Percentiles rank a stretch among this genome's conserved stretches.
Conservation (phyloP, 1,284 basidiomycete genomes). For the Coriolopsis trogii region DNA sequence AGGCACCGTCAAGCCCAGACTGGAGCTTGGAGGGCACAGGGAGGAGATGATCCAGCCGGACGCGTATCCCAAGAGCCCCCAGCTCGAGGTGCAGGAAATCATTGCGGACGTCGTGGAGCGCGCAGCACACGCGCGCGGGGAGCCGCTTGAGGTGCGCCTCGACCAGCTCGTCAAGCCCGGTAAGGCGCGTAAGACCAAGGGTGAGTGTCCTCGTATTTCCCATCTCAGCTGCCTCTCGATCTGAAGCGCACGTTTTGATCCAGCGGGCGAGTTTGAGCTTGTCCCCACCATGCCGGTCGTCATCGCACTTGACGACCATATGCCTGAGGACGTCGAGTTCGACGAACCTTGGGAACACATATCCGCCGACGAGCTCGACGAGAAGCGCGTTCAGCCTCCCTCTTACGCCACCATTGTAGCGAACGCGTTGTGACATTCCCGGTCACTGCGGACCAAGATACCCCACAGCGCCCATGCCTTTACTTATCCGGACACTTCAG, state of each 20-base stretch:
- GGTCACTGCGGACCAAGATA: background rate
- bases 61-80: constrained; percentile 4
- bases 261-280: constrained; percentile 52
- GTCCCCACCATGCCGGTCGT: constrained; percentile 53
- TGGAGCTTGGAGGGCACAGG: background rate
- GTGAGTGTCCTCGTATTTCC: constrained; percentile 27
- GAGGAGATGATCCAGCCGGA: constrained; percentile 5
- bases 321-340: constrained; percentile 34
- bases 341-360: constrained; percentile 65
- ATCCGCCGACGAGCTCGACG: constrained; percentile 42
- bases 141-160: constrained; percentile 43
- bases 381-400: constrained; percentile 29
- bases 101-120: constrained; percentile 26
- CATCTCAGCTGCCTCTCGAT: background rate
- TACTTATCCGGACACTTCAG: background rate
- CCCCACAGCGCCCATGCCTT: background rate
- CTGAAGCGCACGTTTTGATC: background rate
- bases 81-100: constrained; percentile 20
- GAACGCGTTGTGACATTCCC: constrained; percentile 23
- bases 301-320: constrained; percentile 54
- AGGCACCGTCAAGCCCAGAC: too few relatives aligned
- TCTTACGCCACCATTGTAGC: constrained; percentile 48
- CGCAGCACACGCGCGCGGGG: constrained; percentile 17
- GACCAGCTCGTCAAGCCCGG: constrained; percentile 44
- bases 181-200: constrained; percentile 44